Evolutionary conservation across 2,329 filamentous ascomycete species (phyloP).

Genomic region (Blastomyces silverae): DNA sequence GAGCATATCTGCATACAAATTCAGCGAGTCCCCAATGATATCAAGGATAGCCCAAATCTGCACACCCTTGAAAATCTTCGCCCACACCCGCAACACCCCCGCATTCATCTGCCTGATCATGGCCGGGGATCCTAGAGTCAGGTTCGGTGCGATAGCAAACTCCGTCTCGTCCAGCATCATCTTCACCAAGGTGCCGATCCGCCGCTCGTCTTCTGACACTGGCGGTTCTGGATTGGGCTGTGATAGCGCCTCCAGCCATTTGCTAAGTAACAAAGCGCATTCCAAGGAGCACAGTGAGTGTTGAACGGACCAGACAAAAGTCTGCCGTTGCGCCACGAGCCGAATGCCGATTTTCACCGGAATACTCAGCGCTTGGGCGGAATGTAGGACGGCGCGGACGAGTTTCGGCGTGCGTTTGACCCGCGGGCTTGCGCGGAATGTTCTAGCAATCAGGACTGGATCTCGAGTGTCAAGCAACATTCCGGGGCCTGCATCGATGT

Average conservation of each 20-base stretch:
- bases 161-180: slow-evolving; percentile 35
- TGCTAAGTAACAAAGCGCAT: slow-evolving; percentile 38
- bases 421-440: slow-evolving; percentile 50
- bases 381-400: slow-evolving; percentile 58
- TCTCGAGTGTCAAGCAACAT: slow-evolving; percentile 58
- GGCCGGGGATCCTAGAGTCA: slow-evolving; percentile 24
- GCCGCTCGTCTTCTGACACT: slow-evolving; percentile 35
- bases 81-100: slow-evolving; percentile 39
- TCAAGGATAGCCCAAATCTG: slow-evolving; percentile 42
- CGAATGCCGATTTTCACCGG: slow-evolving; percentile 34
- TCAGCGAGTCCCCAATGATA: slow-evolving; percentile 36
- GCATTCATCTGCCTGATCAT: slow-evolving; percentile 35
- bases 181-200: slow-evolving; percentile 34
- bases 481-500: slow-evolving; percentile 55
- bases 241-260: slow-evolving; percentile 36
- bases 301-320: slow-evolving; percentile 33
- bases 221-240: slow-evolving; percentile 30
- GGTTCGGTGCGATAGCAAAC: neutral
- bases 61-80: slow-evolving; percentile 38
- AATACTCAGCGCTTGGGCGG: slow-evolving; percentile 61
- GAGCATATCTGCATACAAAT: slow-evolving; percentile 38
- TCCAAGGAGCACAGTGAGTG: slow-evolving; percentile 37
- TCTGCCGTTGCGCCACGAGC: slow-evolving; percentile 37
- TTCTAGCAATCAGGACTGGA: slow-evolving; percentile 53
- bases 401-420: slow-evolving; percentile 53